Conservation (phyloP, 2,329 filamentous ascomycete genomes). For the Chrysosporium queenslandicum region DNA sequence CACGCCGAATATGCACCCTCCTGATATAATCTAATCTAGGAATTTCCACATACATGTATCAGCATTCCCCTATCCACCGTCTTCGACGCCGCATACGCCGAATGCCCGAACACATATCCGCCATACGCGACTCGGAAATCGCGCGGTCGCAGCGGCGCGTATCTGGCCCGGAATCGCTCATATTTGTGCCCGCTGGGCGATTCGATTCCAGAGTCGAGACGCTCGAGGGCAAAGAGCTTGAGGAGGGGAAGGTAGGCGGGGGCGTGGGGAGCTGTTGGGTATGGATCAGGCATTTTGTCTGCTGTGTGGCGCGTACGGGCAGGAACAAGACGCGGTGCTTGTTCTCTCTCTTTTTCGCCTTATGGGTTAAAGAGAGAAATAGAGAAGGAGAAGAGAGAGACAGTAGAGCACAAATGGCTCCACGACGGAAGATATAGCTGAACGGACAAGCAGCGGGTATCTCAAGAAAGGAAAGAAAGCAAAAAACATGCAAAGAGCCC, state of each 20-base stretch:
- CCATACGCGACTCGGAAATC: slow-evolving; percentile 41
- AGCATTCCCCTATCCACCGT: slow-evolving; percentile 43
- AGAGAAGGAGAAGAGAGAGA: too few relatives aligned
- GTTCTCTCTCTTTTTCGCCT: background rate
- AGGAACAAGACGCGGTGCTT: background rate
- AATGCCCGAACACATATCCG: slow-evolving; percentile 49
- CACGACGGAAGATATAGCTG: too few relatives aligned
- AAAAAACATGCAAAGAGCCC: background rate
- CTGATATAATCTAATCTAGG: too few relatives aligned
- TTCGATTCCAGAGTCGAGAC: slow-evolving; percentile 7
- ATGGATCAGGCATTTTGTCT: too few relatives aligned
- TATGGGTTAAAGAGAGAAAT: too few relatives aligned
- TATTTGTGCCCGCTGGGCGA: slow-evolving; percentile 21
- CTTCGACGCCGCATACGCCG: slow-evolving; percentile 47
- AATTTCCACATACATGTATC: slow-evolving; percentile 39
- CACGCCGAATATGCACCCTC: too few relatives aligned
- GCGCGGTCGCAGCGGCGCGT: slow-evolving; percentile 35
- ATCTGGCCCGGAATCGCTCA: slow-evolving; percentile 25
- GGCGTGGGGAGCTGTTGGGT: background rate
- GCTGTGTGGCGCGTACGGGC: too few relatives aligned
- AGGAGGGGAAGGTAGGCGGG: background rate
- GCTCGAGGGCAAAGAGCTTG: slow-evolving; percentile 5
- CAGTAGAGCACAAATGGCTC: too few relatives aligned
- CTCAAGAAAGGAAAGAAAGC: background rate
- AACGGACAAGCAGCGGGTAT: too few relatives aligned